A percentile compares a stretch with the other conserved stretches of the same genome.
Evolutionary conservation across 1,284 basidiomycete genomes (phyloP).

Genomic region (Sporisorium scitamineum): DNA sequence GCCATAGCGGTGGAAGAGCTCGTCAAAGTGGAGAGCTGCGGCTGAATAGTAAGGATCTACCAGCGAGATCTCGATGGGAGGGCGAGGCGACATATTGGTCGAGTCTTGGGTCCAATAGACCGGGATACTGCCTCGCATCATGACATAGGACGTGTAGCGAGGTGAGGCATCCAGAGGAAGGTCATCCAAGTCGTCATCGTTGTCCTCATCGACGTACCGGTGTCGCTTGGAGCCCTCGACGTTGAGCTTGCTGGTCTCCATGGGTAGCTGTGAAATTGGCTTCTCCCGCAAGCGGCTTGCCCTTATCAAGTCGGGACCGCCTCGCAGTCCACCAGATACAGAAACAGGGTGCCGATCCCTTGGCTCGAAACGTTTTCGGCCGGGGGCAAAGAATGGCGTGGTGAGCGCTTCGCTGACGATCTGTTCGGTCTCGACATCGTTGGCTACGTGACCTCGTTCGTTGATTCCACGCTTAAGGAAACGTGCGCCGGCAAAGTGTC

Average conservation of each 20-base stretch:
- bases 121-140: conserved; percentile 95
- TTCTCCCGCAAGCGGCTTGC: conserved; percentile 40
- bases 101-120: conserved; percentile 96
- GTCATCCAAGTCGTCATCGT: conserved; percentile 32
- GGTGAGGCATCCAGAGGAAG: conserved; percentile 71
- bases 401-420: conserved; percentile 94
- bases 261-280: conserved; percentile 6
- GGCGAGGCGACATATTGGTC: conserved; percentile 87
- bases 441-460: conserved; percentile 91
- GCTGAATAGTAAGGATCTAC: conserved; percentile 96
- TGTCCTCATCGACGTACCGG: conserved; percentile 1
- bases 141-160: conserved; percentile 93
- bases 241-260: not conserved
- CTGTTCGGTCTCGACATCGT: conserved; percentile 99
- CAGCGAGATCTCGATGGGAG: conserved; percentile 89
- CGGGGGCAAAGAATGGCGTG: conserved; percentile 71
- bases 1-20: conserved; percentile 90
- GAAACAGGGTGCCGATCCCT: conserved; percentile 14
- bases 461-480: conserved; percentile 96
- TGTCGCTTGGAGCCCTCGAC: not conserved
- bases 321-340: conserved; percentile 2
- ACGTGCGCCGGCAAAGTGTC: conserved; percentile 94
- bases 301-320: conserved; percentile 20
- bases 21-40: conserved; percentile 92
- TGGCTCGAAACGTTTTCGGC: conserved; percentile 25